phyloP scores from a whole-genome alignment of 257 asterid genomes.

The Nicotiana obtusifolia region DNA sequence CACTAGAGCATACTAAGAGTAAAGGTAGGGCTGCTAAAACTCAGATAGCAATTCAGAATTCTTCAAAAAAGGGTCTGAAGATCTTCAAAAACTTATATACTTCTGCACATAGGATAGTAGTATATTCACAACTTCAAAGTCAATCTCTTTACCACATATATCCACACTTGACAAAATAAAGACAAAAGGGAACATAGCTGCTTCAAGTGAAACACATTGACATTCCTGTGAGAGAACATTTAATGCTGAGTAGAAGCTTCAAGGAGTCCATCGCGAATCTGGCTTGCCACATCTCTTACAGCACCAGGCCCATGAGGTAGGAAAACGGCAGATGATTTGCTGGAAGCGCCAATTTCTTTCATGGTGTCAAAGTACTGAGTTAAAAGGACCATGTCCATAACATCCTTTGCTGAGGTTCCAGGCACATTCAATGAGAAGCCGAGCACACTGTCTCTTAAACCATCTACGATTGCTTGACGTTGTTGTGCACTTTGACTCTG shows the following conservation, averaged over 20 bases:
- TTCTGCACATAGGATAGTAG: neutral
- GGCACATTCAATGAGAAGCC: constrained; percentile 26
- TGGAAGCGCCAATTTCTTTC: constrained; percentile 29
- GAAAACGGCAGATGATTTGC: constrained; percentile 24
- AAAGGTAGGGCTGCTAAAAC: no score
- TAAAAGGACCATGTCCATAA: constrained; percentile 28
- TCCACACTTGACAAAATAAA: neutral
- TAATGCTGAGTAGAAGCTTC: constrained; percentile 11
- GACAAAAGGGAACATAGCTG: neutral
- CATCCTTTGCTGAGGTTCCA: constrained; percentile 31
- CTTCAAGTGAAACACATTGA: neutral
- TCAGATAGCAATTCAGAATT: no score
- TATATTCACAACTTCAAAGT: neutral
- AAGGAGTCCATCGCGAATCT: constrained; percentile 30
- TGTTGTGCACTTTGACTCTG: constrained; percentile 26
- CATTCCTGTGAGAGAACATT: neutral
- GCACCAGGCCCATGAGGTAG: constrained; percentile 34
- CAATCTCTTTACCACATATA: neutral
- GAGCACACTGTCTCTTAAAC: constrained; percentile 27
- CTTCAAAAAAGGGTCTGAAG: no score
- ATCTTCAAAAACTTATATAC: no score
- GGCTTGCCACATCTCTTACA: constrained; percentile 23
- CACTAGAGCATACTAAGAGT: no score
- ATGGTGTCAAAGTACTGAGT: constrained; percentile 31
- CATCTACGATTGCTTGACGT: constrained; percentile 32